These are phyloP conservation scores for Penicillium griseofulvum DNA, from an alignment of 2,329 filamentous ascomycete species.

Conservation along the genomic window DNA sequence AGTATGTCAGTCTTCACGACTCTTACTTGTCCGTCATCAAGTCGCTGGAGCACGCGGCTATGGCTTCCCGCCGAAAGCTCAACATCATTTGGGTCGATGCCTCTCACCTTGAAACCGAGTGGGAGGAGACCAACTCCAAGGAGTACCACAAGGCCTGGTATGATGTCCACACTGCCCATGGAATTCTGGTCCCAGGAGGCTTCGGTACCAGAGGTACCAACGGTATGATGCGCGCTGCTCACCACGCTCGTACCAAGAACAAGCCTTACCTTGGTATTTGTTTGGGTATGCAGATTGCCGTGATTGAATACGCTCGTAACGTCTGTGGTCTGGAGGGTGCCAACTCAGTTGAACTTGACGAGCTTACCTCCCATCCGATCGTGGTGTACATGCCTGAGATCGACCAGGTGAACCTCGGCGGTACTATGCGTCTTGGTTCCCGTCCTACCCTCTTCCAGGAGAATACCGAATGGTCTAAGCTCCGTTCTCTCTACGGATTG, in stretches of 20 bases:
- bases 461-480: conserved; percentile 71
- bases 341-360: conserved; percentile 56
- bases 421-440: conserved; percentile 80
- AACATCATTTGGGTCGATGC: conserved; percentile 77
- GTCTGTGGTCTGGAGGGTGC: conserved; percentile 63
- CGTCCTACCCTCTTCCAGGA: conserved; percentile 72
- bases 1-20: conserved; percentile 82
- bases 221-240: conserved; percentile 82
- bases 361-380: conserved; percentile 61
- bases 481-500: conserved; percentile 69
- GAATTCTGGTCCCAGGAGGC: conserved; percentile 62
- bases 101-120: conserved; percentile 71
- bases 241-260: conserved; percentile 78
- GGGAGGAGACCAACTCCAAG: conserved; percentile 67
- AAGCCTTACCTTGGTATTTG: conserved; percentile 86
- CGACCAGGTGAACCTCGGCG: conserved; percentile 69
- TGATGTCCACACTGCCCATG: conserved; percentile 64
- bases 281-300: conserved; percentile 87
- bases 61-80: conserved; percentile 15
- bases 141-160: conserved; percentile 86
- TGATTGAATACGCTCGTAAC: conserved; percentile 81
- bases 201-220: conserved; percentile 80
- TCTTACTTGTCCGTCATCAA: conserved; percentile 82
- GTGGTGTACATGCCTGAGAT: conserved; percentile 93
- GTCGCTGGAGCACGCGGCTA: conserved; percentile 45